phyloP scores from a whole-genome alignment of 75 land plant species.

The Cunninghamia lanceolata region DNA sequence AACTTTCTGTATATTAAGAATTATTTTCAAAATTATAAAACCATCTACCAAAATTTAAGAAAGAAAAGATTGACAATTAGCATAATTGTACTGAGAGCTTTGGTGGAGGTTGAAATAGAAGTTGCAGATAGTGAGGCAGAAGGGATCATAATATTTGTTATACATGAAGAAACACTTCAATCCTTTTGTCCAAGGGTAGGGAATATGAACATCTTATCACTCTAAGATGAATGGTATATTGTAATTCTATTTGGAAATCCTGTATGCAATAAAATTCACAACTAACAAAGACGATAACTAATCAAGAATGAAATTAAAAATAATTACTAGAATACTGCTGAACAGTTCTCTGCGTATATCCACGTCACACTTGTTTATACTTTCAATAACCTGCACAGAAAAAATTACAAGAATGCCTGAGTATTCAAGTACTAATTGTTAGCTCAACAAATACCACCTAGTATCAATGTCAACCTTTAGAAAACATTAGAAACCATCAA shows the following conservation, averaged over 20 bases:
- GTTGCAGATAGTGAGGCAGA: neutral
- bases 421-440: neutral
- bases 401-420: slow-evolving; percentile 9
- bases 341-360: slow-evolving; percentile 91
- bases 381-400: slow-evolving; percentile 76
- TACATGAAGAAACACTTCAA: neutral
- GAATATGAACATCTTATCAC: no score
- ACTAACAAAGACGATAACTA: neutral
- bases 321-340: slow-evolving; percentile 77
- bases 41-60: neutral
- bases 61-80: no score
- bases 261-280: neutral
- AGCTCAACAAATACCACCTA: neutral
- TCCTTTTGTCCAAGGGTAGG: neutral
- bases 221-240: neutral
- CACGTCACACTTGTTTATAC: slow-evolving; percentile 91
- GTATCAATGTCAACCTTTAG: neutral
- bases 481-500: neutral
- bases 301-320: neutral
- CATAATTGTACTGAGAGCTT: neutral
- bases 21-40: no score
- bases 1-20: no score
- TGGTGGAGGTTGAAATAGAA: neutral
- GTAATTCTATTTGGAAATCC: neutral
- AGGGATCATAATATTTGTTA: neutral